Base-by-base conservation (phyloP, 805 yeast genomes). In the Candida corydali region DNA sequence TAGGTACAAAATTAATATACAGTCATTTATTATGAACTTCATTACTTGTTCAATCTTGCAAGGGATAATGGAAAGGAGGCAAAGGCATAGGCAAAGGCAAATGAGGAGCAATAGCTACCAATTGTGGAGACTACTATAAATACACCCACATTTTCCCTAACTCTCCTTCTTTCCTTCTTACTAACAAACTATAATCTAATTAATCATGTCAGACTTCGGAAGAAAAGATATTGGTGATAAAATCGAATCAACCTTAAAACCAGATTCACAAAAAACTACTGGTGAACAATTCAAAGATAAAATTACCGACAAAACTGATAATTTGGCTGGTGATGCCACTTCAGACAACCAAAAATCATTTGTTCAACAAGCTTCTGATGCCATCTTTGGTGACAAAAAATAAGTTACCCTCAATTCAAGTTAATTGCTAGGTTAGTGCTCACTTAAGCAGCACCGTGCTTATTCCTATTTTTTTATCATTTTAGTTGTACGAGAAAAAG, bases 321-420 rank as follows among this genome's bases (percentile, higher is more conserved):
- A 56, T 45, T 49, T 53, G 40, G 61, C 55, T 50, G 70, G 70
- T 40, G 57, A 58, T 48, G 47, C 49, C 51, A 53, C 63, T 40
- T 44, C 61, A 34, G 49, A 50, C 27, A 55, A 61, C 31, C 59
- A 61, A 50, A 67, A 65, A 57, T 57, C 69, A 26, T 49, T 59
- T 52, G 49, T 63, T 43, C 72, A 66, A 52, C 59, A 61, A 47
- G 72, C 69, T 39, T 61, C 69, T 41, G 72, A 66, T 49, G 65
- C 68, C 32, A 58, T 66, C 40, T 65, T 66, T 44, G 71, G 71
- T 46, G 56, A 58, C 38, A 57, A 59, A 50, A 50, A 60, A 45
- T n/a, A n/a, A n/a, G n/a, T n/a, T n/a, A n/a, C n/a, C n/a, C n/a
- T n/a, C n/a, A n/a, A n/a, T n/a, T n/a, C n/a, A n/a, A n/a, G n/a